A percentile compares a stretch with the other conserved stretches of the same genome.
phyloP scores from a whole-genome alignment of 768 basidiomycete genomes.

The Serendipita vermifera region DNA sequence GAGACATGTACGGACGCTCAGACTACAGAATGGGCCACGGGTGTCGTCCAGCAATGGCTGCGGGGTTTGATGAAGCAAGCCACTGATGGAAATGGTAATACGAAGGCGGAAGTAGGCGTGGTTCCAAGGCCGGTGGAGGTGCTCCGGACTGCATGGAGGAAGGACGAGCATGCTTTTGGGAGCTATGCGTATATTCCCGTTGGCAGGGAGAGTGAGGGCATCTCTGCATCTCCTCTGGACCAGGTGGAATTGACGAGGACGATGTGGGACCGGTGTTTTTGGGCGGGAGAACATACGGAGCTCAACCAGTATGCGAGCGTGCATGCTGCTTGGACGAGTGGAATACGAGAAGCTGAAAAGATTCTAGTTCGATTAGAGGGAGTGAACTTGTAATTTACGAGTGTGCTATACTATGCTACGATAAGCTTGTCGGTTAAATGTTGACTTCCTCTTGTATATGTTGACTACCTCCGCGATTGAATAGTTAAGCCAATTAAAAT shows the following conservation, averaged over 20 bases:
- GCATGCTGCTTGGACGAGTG: constrained; percentile 26
- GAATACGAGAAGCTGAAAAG: constrained; percentile 25
- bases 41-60: neutral
- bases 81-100: too few species aligned
- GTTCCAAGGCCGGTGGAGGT: constrained; percentile 3
- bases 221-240: constrained; percentile 24
- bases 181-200: constrained; percentile 11
- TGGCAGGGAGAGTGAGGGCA: neutral
- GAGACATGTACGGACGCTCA: neutral
- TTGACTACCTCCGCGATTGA: too few species aligned
- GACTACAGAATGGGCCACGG: neutral
- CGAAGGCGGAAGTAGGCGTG: too few species aligned
- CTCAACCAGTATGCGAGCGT: constrained; percentile 27
- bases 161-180: constrained; percentile 8
- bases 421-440: too few species aligned
- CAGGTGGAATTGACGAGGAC: constrained; percentile 25
- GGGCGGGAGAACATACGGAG: constrained; percentile 32
- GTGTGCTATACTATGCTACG: too few species aligned
- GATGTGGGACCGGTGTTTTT: constrained; percentile 25
- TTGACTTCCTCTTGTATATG: too few species aligned
- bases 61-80: neutral
- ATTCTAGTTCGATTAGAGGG: neutral
- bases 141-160: constrained; percentile 2
- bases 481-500: too few species aligned
- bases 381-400: too few species aligned